Conservation (phyloP, 805 yeast species). For the Saturnispora galanensis region DNA sequence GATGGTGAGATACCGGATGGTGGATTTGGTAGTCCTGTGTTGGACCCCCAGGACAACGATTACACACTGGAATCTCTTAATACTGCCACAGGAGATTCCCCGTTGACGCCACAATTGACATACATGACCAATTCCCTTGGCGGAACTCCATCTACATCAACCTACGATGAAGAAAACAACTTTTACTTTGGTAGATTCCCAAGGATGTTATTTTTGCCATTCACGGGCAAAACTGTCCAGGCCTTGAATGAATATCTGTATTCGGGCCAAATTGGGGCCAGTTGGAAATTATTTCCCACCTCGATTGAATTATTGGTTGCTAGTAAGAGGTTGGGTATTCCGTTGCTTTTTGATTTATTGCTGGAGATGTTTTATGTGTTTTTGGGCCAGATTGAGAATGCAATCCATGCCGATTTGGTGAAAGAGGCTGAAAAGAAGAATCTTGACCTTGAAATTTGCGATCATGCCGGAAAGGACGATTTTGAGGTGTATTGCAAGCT, state of each 20-base stretch:
- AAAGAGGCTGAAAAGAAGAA: not conserved
- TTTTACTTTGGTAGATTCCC: slow-evolving; percentile 35
- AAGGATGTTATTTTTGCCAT: slow-evolving; percentile 59
- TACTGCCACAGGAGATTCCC: not conserved
- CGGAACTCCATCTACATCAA: not conserved
- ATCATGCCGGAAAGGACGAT: slow-evolving; percentile 10
- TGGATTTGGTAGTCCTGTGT: not conserved
- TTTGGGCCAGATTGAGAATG: slow-evolving; percentile 51
- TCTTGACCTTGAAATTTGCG: not conserved
- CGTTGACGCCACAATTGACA: not conserved
- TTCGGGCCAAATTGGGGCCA: slow-evolving; percentile 71
- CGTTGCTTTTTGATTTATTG: slow-evolving; percentile 59
- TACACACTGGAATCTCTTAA: not conserved
- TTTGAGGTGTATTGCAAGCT: slow-evolving; percentile 10
- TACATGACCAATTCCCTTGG: too few species aligned
- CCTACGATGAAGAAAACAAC: not conserved
- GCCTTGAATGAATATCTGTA: slow-evolving; percentile 66
- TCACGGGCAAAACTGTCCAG: slow-evolving; percentile 46
- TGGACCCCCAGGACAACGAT: not conserved
- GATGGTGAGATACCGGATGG: slow-evolving; percentile 17
- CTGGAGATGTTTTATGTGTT: slow-evolving; percentile 61
- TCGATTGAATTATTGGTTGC: slow-evolving; percentile 53
- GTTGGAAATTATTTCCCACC: slow-evolving; percentile 64
- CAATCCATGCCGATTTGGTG: slow-evolving; percentile 1
- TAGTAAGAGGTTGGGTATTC: slow-evolving; percentile 59